These are phyloP conservation scores for Malus sieversii DNA, from an alignment of 306 rosid species.

Conservation along the genomic window DNA sequence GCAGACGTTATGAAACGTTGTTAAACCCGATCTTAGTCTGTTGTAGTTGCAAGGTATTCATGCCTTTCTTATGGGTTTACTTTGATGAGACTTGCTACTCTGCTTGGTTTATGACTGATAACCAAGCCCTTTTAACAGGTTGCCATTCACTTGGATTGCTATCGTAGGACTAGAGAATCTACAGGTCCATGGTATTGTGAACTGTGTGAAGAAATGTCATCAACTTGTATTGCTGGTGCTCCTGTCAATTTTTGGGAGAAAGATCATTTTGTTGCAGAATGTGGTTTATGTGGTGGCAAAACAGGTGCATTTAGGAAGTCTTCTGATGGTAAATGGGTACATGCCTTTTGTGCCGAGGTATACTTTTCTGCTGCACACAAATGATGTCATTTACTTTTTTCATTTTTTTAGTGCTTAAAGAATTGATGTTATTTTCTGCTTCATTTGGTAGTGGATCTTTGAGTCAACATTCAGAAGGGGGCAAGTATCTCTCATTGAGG, in stretches of 20 bases:
- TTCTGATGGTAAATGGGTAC: conserved; percentile 92
- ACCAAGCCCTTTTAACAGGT: conserved; percentile 43
- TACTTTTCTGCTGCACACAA: not conserved
- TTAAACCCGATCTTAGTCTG: conserved; percentile 82
- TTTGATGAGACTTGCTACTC: conserved; percentile 4
- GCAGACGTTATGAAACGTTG: conserved; percentile 73
- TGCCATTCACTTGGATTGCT: conserved; percentile 90
- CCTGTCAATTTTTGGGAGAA: conserved; percentile 80
- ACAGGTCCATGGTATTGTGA: conserved; percentile 97
- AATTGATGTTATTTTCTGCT: not conserved
- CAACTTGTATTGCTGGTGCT: conserved; percentile 43
- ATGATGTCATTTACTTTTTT: not conserved
- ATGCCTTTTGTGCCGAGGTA: conserved; percentile 99
- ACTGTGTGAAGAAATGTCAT: conserved; percentile 60
- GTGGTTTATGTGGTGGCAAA: conserved; percentile 87
- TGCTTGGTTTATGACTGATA: conserved; percentile 14
- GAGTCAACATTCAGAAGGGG: conserved; percentile 86
- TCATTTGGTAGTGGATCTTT: conserved; percentile 68
- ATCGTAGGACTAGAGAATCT: conserved; percentile 67
- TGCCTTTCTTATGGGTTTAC: conserved; percentile 3
- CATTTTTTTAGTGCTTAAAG: not conserved
- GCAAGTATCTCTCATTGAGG: conserved; percentile 64
- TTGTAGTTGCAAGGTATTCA: conserved; percentile 80
- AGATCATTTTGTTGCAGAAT: conserved; percentile 62
- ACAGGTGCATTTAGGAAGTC: conserved; percentile 92